A percentile compares a stretch with the other conserved stretches of the same genome.
Conservation (phyloP, 345 rosid species). For the Excoecaria cochinchinensis region DNA sequence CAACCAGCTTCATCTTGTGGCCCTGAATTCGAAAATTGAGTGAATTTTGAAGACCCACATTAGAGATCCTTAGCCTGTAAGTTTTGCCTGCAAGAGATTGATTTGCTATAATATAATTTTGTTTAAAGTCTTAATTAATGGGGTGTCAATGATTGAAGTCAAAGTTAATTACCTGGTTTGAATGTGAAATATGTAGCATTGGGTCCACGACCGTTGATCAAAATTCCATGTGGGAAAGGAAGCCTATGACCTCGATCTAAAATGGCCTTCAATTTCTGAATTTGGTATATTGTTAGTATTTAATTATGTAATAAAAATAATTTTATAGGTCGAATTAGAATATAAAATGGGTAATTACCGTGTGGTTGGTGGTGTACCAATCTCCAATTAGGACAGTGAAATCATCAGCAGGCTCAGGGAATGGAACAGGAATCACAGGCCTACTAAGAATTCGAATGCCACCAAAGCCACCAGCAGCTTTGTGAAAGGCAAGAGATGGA, state of each 20-base stretch:
- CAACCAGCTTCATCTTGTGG: slow-evolving; percentile 76
- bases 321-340: background rate
- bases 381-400: slow-evolving; percentile 81
- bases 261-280: slow-evolving; percentile 23
- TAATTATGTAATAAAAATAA: too few species aligned
- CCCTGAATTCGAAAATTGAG: slow-evolving; percentile 68
- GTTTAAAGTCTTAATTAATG: too few species aligned
- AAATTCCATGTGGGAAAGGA: slow-evolving; percentile 25
- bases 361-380: slow-evolving; percentile 77
- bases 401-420: slow-evolving; percentile 56
- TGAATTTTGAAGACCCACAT: slow-evolving; percentile 72
- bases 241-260: slow-evolving; percentile 27
- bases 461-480: slow-evolving; percentile 85
- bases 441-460: slow-evolving; percentile 60
- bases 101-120: too few species aligned
- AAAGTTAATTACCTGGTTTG: slow-evolving; percentile 17
- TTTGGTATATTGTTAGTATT: too few species aligned
- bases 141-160: too few species aligned
- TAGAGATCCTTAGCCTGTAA: slow-evolving; percentile 80
- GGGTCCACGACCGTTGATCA: slow-evolving; percentile 29
- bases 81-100: slow-evolving; percentile 36
- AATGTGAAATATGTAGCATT: slow-evolving; percentile 17
- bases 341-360: slow-evolving; percentile 33
- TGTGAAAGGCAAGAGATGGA: slow-evolving; percentile 65
- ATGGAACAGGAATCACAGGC: slow-evolving; percentile 72